Evolutionary conservation across 768 basidiomycete species (phyloP).

Genomic region (Termitomyces sp.): DNA sequence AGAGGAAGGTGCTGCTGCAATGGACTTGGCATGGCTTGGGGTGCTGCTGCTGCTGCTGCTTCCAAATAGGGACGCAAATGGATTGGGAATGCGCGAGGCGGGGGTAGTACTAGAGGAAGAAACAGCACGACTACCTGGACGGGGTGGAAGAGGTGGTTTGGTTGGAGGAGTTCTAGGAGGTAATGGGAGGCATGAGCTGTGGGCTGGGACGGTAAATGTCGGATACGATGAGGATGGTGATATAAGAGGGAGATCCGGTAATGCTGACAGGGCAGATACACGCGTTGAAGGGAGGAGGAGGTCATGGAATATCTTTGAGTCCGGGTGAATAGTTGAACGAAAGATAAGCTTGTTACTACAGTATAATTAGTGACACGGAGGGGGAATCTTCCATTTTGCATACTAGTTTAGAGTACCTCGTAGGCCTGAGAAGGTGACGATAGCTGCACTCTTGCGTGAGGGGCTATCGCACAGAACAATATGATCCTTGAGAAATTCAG

Average conservation of each 20-base stretch:
- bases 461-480: slow-evolving; percentile 58
- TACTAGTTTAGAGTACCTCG: slow-evolving; percentile 66
- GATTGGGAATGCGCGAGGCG: slow-evolving; percentile 54
- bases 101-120: slow-evolving; percentile 13
- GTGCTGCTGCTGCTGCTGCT: slow-evolving; percentile 23
- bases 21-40: slow-evolving; percentile 22
- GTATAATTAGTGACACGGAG: slow-evolving; percentile 1
- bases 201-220: slow-evolving; percentile 36
- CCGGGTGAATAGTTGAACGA: slow-evolving; percentile 37
- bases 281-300: slow-evolving; percentile 30
- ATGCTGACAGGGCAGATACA: slow-evolving; percentile 26
- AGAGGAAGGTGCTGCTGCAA: slow-evolving; percentile 26
- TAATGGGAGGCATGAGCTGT: slow-evolving; percentile 37
- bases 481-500: slow-evolving; percentile 83
- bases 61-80: slow-evolving; percentile 81
- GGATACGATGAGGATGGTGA: slow-evolving; percentile 40
- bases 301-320: slow-evolving; percentile 36
- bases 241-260: slow-evolving; percentile 52
- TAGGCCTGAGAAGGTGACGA: slow-evolving; percentile 82
- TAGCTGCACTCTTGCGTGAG: slow-evolving; percentile 39
- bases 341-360: slow-evolving; percentile 36
- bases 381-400: slow-evolving; percentile 17
- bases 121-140: slow-evolving; percentile 24
- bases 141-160: slow-evolving; percentile 38
- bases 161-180: slow-evolving; percentile 37